Percentiles rank a stretch among this genome's conserved stretches.
phyloP scores from a whole-genome alignment of 306 rosid species.

The Acacia crassicarpa region DNA sequence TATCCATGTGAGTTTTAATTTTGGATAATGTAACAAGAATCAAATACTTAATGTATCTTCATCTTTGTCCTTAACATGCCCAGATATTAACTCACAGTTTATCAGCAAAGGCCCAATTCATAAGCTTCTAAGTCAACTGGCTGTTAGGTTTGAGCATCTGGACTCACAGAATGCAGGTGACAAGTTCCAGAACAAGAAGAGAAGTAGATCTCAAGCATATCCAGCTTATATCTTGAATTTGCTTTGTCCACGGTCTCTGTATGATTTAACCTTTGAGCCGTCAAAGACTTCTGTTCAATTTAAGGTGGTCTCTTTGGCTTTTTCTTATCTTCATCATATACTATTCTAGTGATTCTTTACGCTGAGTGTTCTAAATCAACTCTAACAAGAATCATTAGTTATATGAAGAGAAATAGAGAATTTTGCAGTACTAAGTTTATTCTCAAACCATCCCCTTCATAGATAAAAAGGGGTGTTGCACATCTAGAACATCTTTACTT shows the following conservation, averaged over 20 bases:
- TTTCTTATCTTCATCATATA: constrained; percentile 2
- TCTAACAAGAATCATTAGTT: constrained; percentile 8
- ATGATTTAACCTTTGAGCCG: constrained; percentile 80
- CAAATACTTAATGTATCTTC: constrained; percentile 23
- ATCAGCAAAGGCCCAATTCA: constrained; percentile 89
- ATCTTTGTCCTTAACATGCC: constrained; percentile 55
- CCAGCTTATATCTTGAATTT: constrained; percentile 79
- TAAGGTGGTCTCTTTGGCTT: constrained; percentile 61
- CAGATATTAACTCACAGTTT: constrained; percentile 86
- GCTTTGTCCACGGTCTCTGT: constrained; percentile 71
- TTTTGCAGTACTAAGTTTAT: not conserved
- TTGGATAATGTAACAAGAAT: constrained; percentile 37
- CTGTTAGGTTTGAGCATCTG: constrained; percentile 53
- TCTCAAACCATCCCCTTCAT: not conserved
- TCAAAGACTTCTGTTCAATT: constrained; percentile 82
- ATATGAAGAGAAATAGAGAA: not conserved
- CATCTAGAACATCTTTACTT: not conserved
- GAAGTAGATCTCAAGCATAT: constrained; percentile 62
- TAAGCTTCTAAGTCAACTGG: constrained; percentile 80
- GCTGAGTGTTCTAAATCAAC: constrained; percentile 27
- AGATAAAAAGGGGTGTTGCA: not conserved
- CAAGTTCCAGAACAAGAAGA: constrained; percentile 57
- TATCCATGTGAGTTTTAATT: constrained; percentile 62
- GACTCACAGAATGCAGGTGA: constrained; percentile 40
- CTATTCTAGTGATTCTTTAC: constrained; percentile 22